These are phyloP conservation scores for Lasiosphaeria ovina DNA, from an alignment of 495 filamentous ascomycete genomes.

Conservation along the genomic window DNA sequence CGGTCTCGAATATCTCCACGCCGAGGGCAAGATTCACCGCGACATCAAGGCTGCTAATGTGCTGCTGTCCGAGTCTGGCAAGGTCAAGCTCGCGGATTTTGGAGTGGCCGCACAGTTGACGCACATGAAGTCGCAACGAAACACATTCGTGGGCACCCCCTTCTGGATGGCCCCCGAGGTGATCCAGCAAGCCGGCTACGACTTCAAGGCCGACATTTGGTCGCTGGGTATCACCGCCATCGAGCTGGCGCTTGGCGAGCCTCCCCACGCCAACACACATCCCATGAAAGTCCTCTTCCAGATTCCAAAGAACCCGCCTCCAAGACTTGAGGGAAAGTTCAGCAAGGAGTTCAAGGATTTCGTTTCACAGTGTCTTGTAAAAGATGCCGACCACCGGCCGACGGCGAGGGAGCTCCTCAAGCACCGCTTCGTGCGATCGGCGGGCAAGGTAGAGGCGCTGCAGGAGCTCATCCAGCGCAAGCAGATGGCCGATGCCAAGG, in stretches of 20 bases:
- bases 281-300: conserved; percentile 99
- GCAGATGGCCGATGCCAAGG: conserved; percentile 72
- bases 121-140: conserved; percentile 96
- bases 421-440: conserved; percentile 83
- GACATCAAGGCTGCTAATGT: conserved; percentile 98
- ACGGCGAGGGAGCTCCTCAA: conserved; percentile 85
- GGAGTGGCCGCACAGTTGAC: conserved; percentile 95
- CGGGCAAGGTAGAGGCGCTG: conserved; percentile 78
- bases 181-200: conserved; percentile 94
- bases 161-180: conserved; percentile 99
- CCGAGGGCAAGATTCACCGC: conserved; percentile 92
- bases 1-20: conserved; percentile 90
- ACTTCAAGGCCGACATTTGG: conserved; percentile 98
- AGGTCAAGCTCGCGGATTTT: conserved; percentile 96
- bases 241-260: conserved; percentile 89
- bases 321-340: conserved; percentile 81
- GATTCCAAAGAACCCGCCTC: conserved; percentile 89
- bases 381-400: conserved; percentile 80
- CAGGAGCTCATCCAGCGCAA: conserved; percentile 85
- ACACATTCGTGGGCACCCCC: conserved; percentile 97
- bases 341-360: conserved; percentile 94
- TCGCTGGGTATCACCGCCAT: conserved; percentile 95
- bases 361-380: conserved; percentile 81
- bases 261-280: conserved; percentile 84
- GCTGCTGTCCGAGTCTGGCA: conserved; percentile 79